Percentiles rank a stretch among this genome's conserved stretches.
These are phyloP conservation scores for Roridomyces roridus DNA, from an alignment of 768 basidiomycete species.

Conservation along the genomic window DNA sequence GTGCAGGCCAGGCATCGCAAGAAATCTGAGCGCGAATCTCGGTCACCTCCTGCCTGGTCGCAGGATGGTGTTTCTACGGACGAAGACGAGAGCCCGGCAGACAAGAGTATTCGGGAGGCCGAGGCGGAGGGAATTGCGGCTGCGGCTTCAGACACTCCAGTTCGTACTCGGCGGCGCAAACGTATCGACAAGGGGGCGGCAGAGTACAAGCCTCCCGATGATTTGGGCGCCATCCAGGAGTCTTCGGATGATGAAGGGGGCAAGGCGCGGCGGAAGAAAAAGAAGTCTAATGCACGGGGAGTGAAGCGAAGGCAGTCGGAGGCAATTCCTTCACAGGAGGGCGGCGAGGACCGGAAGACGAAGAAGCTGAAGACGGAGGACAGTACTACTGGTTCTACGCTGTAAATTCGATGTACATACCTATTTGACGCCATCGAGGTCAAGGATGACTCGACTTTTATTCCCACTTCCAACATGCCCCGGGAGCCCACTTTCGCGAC, in stretches of 20 bases:
- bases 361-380: slow-evolving; percentile 42
- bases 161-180: slow-evolving; percentile 31
- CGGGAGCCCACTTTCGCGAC: slow-evolving; percentile 25
- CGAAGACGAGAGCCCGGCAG: slow-evolving; percentile 29
- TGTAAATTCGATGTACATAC: background rate
- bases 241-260: slow-evolving; percentile 33
- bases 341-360: slow-evolving; percentile 35
- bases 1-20: slow-evolving; percentile 9
- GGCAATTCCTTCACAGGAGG: slow-evolving; percentile 24
- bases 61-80: slow-evolving; percentile 27
- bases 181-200: slow-evolving; percentile 40
- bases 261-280: slow-evolving; percentile 15
- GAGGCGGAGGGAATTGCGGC: slow-evolving; percentile 29
- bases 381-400: slow-evolving; percentile 1
- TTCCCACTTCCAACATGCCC: slow-evolving; percentile 2
- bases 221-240: slow-evolving; percentile 31
- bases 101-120: slow-evolving; percentile 33
- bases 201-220: slow-evolving; percentile 42
- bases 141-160: slow-evolving; percentile 19
- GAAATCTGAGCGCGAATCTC: slow-evolving; percentile 9
- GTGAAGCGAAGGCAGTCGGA: slow-evolving; percentile 45
- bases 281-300: slow-evolving; percentile 35
- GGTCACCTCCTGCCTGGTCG: slow-evolving; percentile 21
- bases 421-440: background rate
- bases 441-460: background rate